phyloP scores from a whole-genome alignment of 495 filamentous ascomycete genomes.

The Neurospora sp. region DNA sequence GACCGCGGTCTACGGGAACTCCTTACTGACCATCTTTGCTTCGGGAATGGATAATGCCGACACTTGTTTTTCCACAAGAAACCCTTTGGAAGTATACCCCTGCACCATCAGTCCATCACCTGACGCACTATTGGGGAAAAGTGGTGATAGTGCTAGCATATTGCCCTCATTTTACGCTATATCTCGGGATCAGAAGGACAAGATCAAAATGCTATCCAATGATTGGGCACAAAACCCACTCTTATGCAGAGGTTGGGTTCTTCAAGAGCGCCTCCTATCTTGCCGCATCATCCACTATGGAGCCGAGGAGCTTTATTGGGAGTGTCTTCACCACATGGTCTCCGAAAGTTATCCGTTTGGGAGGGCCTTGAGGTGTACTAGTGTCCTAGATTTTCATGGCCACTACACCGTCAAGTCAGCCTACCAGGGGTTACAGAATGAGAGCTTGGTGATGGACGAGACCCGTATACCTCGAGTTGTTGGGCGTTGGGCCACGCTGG shows the following conservation, averaged over 20 bases:
- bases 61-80: neutral
- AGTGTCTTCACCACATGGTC: neutral
- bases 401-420: too few species aligned
- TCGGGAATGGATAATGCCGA: neutral
- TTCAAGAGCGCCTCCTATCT: conserved; percentile 5
- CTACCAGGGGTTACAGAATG: too few species aligned
- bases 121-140: too few species aligned
- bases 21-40: neutral
- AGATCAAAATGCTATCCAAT: too few species aligned
- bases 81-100: neutral
- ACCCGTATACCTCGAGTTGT: too few species aligned
- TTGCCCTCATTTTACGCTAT: neutral
- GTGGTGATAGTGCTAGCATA: too few species aligned
- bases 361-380: too few species aligned
- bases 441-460: too few species aligned
- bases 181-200: too few species aligned
- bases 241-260: conserved; percentile 3
- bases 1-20: conserved; percentile 2
- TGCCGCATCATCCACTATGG: conserved; percentile 3
- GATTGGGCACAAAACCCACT: neutral
- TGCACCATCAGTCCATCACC: too few species aligned
- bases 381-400: too few species aligned
- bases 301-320: conserved; percentile 6
- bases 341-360: neutral
- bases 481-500: too few species aligned